Conservation (phyloP, 257 asterid genomes). For the Scutellaria galericulata region DNA sequence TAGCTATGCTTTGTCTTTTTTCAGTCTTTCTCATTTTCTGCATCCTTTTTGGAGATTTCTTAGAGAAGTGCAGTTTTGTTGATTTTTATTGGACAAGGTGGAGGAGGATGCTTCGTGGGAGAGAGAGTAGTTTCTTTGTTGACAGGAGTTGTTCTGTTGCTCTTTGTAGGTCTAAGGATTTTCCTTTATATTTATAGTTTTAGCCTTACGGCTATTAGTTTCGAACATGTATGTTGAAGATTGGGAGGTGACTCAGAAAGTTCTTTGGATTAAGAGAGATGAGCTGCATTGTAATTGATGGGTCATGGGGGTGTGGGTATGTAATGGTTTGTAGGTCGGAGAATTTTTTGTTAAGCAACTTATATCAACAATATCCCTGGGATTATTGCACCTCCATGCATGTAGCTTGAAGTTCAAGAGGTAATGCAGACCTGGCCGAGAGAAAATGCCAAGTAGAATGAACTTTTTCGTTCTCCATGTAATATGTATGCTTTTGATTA, state of each 20-base stretch:
- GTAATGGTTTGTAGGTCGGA: not conserved
- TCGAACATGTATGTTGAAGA: not conserved
- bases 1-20: slow-evolving; percentile 1
- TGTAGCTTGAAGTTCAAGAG: slow-evolving; percentile 5
- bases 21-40: not conserved
- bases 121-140: not conserved
- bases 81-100: slow-evolving; percentile 4
- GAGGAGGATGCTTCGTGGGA: not conserved
- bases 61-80: not conserved
- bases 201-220: not conserved
- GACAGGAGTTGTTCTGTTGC: not conserved
- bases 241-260: no score
- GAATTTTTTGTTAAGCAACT: not conserved
- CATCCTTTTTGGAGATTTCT: not conserved
- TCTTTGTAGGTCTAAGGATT: not conserved
- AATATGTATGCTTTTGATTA: not conserved
- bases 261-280: not conserved
- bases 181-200: not conserved
- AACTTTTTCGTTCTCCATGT: not conserved
- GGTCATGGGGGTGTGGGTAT: not conserved
- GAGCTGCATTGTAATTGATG: not conserved
- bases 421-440: not conserved
- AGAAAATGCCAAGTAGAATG: not conserved
- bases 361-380: not conserved
- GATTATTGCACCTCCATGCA: not conserved